Percentiles rank a stretch among this genome's conserved stretches.
These are phyloP conservation scores for Acarospora socialis DNA, from an alignment of 2,329 filamentous ascomycete species.

Conservation along the genomic window DNA sequence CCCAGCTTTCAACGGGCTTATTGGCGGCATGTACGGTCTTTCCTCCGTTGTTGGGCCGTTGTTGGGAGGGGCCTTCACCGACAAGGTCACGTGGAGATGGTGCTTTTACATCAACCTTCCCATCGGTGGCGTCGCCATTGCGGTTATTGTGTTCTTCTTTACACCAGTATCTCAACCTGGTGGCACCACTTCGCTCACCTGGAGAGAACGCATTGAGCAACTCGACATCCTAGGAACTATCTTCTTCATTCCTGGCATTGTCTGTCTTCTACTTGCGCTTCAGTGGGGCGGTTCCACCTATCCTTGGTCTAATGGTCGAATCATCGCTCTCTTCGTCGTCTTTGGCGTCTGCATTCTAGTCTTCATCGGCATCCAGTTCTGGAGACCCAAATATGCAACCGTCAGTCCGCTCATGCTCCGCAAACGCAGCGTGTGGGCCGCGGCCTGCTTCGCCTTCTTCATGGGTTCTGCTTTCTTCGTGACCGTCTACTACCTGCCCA, in stretches of 20 bases:
- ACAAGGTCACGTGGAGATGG: conserved; percentile 22
- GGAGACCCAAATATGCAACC: conserved; percentile 17
- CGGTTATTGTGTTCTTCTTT: conserved; percentile 9
- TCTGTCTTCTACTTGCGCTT: conserved; percentile 47
- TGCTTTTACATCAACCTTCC: conserved; percentile 25
- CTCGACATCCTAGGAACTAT: conserved; percentile 46
- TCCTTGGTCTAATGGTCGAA: conserved; percentile 18
- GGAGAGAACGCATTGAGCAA: conserved; percentile 5
- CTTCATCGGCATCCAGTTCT: conserved; percentile 18
- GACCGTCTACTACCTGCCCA: conserved; percentile 18
- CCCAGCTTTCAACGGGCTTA: conserved; percentile 21
- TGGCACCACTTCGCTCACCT: not conserved
- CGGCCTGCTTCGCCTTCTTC: conserved; percentile 12
- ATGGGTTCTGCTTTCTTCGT: conserved; percentile 10
- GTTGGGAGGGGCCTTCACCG: conserved; percentile 21
- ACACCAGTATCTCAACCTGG: not conserved
- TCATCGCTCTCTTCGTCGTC: conserved; percentile 20
- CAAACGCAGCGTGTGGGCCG: conserved; percentile 13
- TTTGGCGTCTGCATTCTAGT: conserved; percentile 15
- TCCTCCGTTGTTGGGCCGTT: conserved; percentile 4
- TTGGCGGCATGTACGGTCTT: conserved; percentile 15
- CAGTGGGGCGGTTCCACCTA: conserved; percentile 19
- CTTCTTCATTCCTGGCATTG: conserved; percentile 44
- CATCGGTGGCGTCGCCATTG: conserved; percentile 14
- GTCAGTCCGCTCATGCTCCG: conserved; percentile 18